phyloP scores from a whole-genome alignment of 78 protist species.

The Trichosphaerium sp. region DNA sequence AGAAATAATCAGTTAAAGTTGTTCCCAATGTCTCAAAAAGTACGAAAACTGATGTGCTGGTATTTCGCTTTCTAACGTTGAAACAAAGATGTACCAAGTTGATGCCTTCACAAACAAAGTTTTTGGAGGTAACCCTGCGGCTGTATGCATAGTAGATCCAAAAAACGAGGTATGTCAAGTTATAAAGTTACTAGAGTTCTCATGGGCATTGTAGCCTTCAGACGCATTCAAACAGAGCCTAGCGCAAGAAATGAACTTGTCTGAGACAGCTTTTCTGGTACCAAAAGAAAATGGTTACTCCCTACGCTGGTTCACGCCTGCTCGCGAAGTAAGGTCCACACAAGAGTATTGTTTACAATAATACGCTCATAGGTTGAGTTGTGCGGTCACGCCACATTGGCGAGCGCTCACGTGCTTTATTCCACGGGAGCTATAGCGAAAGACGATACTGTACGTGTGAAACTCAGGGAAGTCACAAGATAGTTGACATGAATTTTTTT shows the following conservation, averaged over 20 bases:
- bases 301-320: conserved; percentile 12
- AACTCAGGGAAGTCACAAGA: too few species aligned
- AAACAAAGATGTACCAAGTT: neutral
- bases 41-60: too few species aligned
- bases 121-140: conserved; percentile 11
- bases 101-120: neutral
- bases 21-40: too few species aligned
- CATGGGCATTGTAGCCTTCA: neutral
- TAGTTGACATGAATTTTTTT: too few species aligned
- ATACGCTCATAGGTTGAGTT: too few species aligned
- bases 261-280: conserved; percentile 8
- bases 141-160: too few species aligned
- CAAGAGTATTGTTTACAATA: too few species aligned
- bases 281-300: neutral
- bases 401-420: neutral
- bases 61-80: too few species aligned
- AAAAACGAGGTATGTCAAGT: too few species aligned
- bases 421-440: neutral
- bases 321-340: conserved; percentile 12
- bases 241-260: neutral
- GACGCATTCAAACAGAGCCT: neutral
- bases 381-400: conserved; percentile 16
- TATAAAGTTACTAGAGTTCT: neutral
- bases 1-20: too few species aligned
- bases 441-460: neutral